These are phyloP conservation scores for Iberis pinnata DNA, from an alignment of 345 rosid genomes.

Conservation along the genomic window DNA sequence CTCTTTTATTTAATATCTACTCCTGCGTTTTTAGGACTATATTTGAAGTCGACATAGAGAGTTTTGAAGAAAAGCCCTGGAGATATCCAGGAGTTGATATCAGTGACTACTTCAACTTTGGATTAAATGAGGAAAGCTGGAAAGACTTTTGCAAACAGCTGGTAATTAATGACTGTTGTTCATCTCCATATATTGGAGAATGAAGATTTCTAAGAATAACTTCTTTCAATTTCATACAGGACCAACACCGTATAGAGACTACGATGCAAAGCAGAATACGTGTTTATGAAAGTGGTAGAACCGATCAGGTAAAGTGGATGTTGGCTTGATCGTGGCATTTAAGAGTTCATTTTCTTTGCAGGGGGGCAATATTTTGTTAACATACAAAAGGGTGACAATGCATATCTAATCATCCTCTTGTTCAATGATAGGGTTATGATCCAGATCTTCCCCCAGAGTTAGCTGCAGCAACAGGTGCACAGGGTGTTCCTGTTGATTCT, in stretches of 20 bases:
- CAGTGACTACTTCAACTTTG: conserved; percentile 90
- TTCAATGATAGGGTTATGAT: conserved; percentile 63
- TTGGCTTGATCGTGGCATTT: conserved; percentile 5
- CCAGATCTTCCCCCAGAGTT: conserved; percentile 98
- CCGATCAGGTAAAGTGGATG: conserved; percentile 62
- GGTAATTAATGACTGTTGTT: conserved; percentile 45
- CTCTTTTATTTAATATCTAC: conserved; percentile 14
- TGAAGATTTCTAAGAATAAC: conserved; percentile 25
- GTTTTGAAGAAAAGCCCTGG: conserved; percentile 99
- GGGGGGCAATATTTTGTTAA: background rate
- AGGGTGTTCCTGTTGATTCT: conserved; percentile 52
- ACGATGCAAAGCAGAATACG: conserved; percentile 98
- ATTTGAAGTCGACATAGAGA: conserved; percentile 87
- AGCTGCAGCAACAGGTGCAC: conserved; percentile 84
- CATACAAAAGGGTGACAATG: conserved; percentile 5
- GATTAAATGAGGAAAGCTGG: conserved; percentile 96
- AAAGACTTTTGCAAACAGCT: conserved; percentile 93
- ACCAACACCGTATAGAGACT: conserved; percentile 78
- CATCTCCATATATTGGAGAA: conserved; percentile 15
- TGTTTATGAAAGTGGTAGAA: conserved; percentile 93
- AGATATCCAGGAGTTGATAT: conserved; percentile 68
- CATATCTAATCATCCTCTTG: conserved; percentile 14
- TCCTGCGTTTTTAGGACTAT: conserved; percentile 60
- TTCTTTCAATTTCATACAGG: conserved; percentile 43
- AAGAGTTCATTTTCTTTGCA: conserved; percentile 1